Evolutionary conservation across 1,139 yeast species (phyloP).

Genomic region (Scheffersomyces cryptocercus): DNA sequence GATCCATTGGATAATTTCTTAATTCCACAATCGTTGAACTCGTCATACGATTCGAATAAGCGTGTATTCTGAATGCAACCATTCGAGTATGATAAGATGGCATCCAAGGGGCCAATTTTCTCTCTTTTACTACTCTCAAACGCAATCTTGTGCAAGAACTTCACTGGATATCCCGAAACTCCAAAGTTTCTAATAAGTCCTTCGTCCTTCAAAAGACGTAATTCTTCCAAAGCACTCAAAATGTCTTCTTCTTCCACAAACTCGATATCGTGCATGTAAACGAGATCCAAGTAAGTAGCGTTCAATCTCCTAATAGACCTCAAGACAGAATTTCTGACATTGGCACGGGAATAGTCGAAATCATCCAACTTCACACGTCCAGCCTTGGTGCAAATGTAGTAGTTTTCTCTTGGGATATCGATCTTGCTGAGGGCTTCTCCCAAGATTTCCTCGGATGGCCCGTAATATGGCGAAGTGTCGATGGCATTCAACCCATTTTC

Average conservation of each 20-base stretch:
- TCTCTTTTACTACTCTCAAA: conserved; percentile 25
- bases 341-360: conserved; percentile 69
- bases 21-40: conserved; percentile 58
- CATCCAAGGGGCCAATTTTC: conserved; percentile 60
- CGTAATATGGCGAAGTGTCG: conserved; percentile 93
- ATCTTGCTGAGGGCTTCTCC: conserved; percentile 63
- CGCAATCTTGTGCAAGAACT: conserved; percentile 57
- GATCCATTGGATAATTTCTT: conserved; percentile 72
- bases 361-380: conserved; percentile 70
- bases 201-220: conserved; percentile 58
- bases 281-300: conserved; percentile 72
- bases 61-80: conserved; percentile 79
- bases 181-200: conserved; percentile 73
- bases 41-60: conserved; percentile 49
- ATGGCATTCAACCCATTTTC: conserved; percentile 70
- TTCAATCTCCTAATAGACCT: conserved; percentile 67
- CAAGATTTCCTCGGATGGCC: conserved; percentile 76
- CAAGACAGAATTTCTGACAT: conserved; percentile 61
- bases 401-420: conserved; percentile 55
- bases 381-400: conserved; percentile 81
- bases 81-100: conserved; percentile 76
- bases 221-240: conserved; percentile 61
- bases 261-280: conserved; percentile 88
- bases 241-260: conserved; percentile 61
- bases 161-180: conserved; percentile 84